Conservation (phyloP, 163 green algal genomes). For the Scenedesmus sp. region DNA sequence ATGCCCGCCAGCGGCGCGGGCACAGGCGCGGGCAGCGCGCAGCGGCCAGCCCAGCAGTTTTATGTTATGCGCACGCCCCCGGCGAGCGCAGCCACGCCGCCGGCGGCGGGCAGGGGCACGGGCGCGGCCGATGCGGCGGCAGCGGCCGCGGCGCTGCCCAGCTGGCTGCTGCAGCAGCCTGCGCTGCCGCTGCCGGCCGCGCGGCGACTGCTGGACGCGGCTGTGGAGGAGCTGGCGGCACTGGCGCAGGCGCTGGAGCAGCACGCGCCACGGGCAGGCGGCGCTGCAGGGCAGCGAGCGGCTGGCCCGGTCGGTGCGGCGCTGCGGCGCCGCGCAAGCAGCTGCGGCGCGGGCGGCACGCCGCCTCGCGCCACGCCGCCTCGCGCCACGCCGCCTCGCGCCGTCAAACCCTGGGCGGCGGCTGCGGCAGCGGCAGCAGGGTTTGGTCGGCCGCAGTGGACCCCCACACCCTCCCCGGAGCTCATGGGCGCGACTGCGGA, state of each 20-base stretch:
- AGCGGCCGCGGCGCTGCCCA: too few species aligned
- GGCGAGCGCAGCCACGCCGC: too few species aligned
- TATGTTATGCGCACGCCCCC: too few species aligned
- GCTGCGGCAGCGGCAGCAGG: background rate
- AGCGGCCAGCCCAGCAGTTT: too few species aligned
- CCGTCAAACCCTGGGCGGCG: background rate
- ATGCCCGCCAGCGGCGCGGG: too few species aligned
- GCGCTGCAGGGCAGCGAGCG: background rate
- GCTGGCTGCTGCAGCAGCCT: too few species aligned
- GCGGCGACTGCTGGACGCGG: background rate
- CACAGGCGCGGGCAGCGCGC: too few species aligned
- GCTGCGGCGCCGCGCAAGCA: background rate
- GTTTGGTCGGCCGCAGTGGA: background rate
- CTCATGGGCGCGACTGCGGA: too few species aligned
- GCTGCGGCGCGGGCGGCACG: too few species aligned
- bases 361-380: background rate
- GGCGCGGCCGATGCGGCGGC: too few species aligned
- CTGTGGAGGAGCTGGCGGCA: background rate
- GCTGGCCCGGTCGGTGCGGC: background rate
- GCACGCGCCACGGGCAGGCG: background rate
- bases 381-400: background rate
- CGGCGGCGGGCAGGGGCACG: too few species aligned
- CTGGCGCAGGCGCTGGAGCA: background rate
- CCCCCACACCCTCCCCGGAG: background rate
- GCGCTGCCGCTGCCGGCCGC: too few species aligned